Conservation (phyloP, 257 asterid species). For the Solanum boliviense region DNA sequence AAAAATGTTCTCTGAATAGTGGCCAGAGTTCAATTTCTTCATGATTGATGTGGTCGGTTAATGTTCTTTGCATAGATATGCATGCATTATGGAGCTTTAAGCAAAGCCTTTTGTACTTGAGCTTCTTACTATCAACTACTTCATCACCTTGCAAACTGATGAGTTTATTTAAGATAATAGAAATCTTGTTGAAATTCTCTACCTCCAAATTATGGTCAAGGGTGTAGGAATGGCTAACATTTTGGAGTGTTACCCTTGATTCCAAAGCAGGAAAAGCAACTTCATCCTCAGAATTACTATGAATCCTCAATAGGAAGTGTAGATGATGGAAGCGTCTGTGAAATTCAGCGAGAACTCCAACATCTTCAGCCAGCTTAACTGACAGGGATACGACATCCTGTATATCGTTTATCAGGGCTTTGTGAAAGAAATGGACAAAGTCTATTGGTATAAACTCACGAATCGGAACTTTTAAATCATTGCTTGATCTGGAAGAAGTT, state of each 20-base stretch:
- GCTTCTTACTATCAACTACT: conserved; percentile 11
- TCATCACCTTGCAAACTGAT: conserved; percentile 23
- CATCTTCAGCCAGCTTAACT: conserved; percentile 38
- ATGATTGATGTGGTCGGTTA: conserved; percentile 56
- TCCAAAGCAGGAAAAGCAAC: conserved; percentile 75
- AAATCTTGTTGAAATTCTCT: conserved; percentile 43
- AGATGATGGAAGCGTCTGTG: conserved; percentile 34
- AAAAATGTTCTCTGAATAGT: conserved; percentile 48
- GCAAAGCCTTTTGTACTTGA: conserved; percentile 31
- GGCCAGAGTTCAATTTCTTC: conserved; percentile 73
- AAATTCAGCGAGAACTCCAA: conserved; percentile 37
- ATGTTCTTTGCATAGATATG: conserved; percentile 52
- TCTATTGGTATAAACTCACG: conserved; percentile 56
- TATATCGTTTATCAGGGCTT: conserved; percentile 52
- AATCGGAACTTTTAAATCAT: conserved; percentile 7
- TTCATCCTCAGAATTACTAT: conserved; percentile 57
- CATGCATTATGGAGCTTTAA: conserved; percentile 54
- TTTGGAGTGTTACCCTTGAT: conserved; percentile 54
- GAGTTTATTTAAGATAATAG: conserved; percentile 34
- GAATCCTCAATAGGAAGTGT: conserved; percentile 39
- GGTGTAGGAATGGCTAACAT: conserved; percentile 57
- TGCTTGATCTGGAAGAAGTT: conserved; percentile 11
- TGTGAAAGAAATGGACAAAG: conserved; percentile 49
- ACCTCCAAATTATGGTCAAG: conserved; percentile 67
- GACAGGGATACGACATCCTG: conserved; percentile 47